phyloP scores from a whole-genome alignment of 495 filamentous ascomycete genomes.

The Melanomma pulvis-pyrius region DNA sequence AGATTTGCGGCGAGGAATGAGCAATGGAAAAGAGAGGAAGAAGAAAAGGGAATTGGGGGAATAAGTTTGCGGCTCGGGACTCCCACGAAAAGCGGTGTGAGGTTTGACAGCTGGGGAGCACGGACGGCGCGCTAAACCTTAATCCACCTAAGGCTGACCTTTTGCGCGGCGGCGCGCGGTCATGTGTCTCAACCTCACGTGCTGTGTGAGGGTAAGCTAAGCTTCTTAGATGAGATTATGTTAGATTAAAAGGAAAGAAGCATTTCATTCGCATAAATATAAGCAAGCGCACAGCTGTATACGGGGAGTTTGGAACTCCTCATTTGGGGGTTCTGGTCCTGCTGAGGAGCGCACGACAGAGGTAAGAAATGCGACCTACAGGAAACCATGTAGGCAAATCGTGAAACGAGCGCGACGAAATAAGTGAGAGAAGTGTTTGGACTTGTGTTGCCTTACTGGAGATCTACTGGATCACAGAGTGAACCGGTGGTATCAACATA shows the following conservation, averaged over 20 bases:
- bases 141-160: conserved; percentile 23
- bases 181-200: conserved; percentile 21
- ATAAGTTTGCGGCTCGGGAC: neutral
- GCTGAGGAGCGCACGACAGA: too few relatives aligned
- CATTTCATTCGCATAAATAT: neutral
- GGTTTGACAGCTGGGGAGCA: conserved; percentile 32
- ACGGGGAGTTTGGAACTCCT: too few relatives aligned
- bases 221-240: neutral
- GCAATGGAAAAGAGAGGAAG: neutral
- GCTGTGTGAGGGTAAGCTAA: neutral
- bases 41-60: neutral
- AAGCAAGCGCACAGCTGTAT: too few relatives aligned
- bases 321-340: too few relatives aligned
- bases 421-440: too few relatives aligned
- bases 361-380: too few relatives aligned
- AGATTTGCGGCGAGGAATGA: neutral
- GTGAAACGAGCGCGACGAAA: too few relatives aligned
- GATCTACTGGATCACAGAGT: too few relatives aligned
- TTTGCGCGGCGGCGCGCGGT: conserved; percentile 18
- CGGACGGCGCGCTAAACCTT: conserved; percentile 15
- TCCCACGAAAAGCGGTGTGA: conserved; percentile 31
- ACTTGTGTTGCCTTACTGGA: too few relatives aligned
- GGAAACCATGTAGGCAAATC: too few relatives aligned
- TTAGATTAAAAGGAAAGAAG: neutral
- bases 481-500: too few relatives aligned